These are phyloP conservation scores for Kandelia obovata DNA, from an alignment of 345 rosid genomes.

Conservation along the genomic window DNA sequence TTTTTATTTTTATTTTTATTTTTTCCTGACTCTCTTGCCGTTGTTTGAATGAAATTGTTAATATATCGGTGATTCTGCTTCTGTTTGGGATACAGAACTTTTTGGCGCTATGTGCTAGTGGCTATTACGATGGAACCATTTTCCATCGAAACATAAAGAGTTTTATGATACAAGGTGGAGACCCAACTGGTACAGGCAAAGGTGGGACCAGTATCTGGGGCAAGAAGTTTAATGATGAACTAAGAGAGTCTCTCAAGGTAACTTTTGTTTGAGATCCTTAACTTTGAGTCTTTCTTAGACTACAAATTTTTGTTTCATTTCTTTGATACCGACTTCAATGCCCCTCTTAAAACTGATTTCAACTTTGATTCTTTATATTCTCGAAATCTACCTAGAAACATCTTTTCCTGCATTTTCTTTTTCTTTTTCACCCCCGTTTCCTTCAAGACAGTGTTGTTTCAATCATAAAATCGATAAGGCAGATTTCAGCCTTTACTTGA, in stretches of 20 bases:
- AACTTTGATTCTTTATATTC: too few relatives aligned
- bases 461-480: too few relatives aligned
- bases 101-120: slow-evolving; percentile 91
- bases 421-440: too few relatives aligned
- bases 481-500: too few relatives aligned
- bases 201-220: slow-evolving; percentile 99
- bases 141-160: slow-evolving; percentile 94
- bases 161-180: slow-evolving; percentile 99
- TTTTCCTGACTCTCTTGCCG: too few relatives aligned
- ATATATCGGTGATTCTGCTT: not conserved
- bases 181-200: slow-evolving; percentile 93
- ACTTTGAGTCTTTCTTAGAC: not conserved
- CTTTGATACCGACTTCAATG: too few relatives aligned
- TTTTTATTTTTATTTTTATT: too few relatives aligned
- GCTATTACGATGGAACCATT: slow-evolving; percentile 83
- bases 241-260: slow-evolving; percentile 96
- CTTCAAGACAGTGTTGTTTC: too few relatives aligned
- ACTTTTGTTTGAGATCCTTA: not conserved
- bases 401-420: too few relatives aligned
- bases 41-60: not conserved
- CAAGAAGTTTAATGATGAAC: slow-evolving; percentile 96
- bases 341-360: too few relatives aligned
- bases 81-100: slow-evolving; percentile 58
- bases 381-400: too few relatives aligned
- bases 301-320: too few relatives aligned